Evolutionary conservation across 768 basidiomycete species (phyloP), one percentile per base, ranked within the genome.

Genomic region (Exidia glandulosa): DNA sequence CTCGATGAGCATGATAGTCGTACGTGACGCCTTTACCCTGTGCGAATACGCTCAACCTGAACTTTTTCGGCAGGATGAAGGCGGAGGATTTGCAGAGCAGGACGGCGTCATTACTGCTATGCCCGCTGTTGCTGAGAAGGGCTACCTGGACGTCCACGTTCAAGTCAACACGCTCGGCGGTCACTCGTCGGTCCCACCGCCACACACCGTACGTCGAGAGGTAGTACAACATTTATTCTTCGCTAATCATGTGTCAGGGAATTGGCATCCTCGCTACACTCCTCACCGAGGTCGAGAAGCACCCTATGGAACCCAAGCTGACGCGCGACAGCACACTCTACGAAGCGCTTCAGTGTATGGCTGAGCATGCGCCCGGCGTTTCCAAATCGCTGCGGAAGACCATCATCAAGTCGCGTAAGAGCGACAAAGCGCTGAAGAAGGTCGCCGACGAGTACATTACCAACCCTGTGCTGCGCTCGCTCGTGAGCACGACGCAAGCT

Each of bases 181-280:
- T 0, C 94, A 94, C 70, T 92, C 91, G 0, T 88, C 86, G 65
- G 73, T 92, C 19, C 94, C 94, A 16, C 90, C 88, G 16, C 66
- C 72, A 2, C 91, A 96, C 65, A 95, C 92, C 2, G 87, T 83
- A 67, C 64, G 77, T 63, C 2, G 23, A 56, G 37, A 41, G 27
- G 6, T 63, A 25, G 19, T 58, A 16, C 23, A 9, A 29, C 16
- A 32, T 55, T 23, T n/a, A 36, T n/a, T 29, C 9, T 31, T 34
- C 54, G 33, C 31, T 57, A 27, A 1, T 12, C 27, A 23, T 13
- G 14, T 27, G 9, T 27, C 62, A 88, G 86, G 83, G 83, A 59
- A 91, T 95, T 60, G 91, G 93, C 9, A 85, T 92, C 57, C 81
- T 94, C 47, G 78, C 92, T 2, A 73, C 81, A 1, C 69, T 90